Percentiles rank a stretch among this genome's conserved stretches.
phyloP scores from a whole-genome alignment of 495 filamentous ascomycete genomes.

The Aspergillus avenaceus region DNA sequence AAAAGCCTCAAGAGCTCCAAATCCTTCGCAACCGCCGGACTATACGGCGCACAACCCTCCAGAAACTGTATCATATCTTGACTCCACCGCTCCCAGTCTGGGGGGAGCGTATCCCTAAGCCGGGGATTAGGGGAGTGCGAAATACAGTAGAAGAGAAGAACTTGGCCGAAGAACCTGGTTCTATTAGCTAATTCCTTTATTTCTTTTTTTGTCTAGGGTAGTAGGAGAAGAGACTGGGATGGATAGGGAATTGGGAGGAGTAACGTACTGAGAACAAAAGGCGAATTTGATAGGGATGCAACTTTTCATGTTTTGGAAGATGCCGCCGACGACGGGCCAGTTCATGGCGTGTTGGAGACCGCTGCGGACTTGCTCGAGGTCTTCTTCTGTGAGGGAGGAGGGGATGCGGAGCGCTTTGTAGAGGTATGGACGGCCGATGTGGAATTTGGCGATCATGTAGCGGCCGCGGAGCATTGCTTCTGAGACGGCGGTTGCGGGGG shows the following conservation, averaged over 20 bases:
- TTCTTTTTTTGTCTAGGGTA: background rate
- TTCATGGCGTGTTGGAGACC: slow-evolving; percentile 43
- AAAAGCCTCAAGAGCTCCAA: slow-evolving; percentile 36
- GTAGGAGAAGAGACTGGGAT: background rate
- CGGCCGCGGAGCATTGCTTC: slow-evolving; percentile 46
- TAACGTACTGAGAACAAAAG: slow-evolving; percentile 44
- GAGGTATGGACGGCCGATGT: slow-evolving; percentile 45
- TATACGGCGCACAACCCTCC: slow-evolving; percentile 37
- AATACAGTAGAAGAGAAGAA: slow-evolving; percentile 45
- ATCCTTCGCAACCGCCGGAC: slow-evolving; percentile 43
- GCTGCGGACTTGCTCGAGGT: slow-evolving; percentile 40
- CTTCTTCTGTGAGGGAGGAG: slow-evolving; percentile 35
- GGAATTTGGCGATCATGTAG: slow-evolving; percentile 44
- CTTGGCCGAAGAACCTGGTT: slow-evolving; percentile 42
- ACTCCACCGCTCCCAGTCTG: slow-evolving; percentile 44
- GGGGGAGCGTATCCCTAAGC: slow-evolving; percentile 34
- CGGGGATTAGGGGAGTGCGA: slow-evolving; percentile 36
- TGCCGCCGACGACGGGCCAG: slow-evolving; percentile 40
- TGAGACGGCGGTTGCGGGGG: slow-evolving; percentile 38
- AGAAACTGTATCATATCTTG: slow-evolving; percentile 43
- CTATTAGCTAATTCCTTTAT: background rate
- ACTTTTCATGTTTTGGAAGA: slow-evolving; percentile 45
- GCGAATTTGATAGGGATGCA: slow-evolving; percentile 46
- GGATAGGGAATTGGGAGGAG: background rate
- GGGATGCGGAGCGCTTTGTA: slow-evolving; percentile 46